phyloP scores from a whole-genome alignment of 805 yeast genomes.

The Gaillardinia entomophila region DNA sequence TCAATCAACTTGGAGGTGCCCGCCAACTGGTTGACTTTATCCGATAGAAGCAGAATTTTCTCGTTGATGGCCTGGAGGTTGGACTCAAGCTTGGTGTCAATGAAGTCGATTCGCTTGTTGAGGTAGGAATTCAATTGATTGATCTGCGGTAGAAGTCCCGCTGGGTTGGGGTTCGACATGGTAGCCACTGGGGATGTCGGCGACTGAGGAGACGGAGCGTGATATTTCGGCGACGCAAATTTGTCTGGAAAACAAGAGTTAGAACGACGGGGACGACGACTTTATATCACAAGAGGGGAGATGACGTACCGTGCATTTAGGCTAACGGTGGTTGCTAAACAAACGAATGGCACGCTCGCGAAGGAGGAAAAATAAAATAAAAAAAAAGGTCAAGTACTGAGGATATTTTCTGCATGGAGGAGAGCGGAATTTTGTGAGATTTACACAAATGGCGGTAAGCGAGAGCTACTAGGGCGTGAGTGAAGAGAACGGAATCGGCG shows the following conservation, averaged over 20 bases:
- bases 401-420: too few species aligned
- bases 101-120: not conserved
- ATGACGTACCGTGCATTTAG: not conserved
- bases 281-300: too few species aligned
- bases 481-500: too few species aligned
- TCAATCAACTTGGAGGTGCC: not conserved
- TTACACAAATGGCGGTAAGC: too few species aligned
- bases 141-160: not conserved
- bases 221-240: too few species aligned
- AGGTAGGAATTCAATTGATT: not conserved
- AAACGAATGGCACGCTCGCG: not conserved
- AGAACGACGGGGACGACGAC: too few species aligned
- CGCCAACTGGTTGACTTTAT: not conserved
- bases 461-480: too few species aligned
- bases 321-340: not conserved
- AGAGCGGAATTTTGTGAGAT: too few species aligned
- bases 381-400: too few species aligned
- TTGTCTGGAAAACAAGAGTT: too few species aligned
- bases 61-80: not conserved
- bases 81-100: not conserved
- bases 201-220: too few species aligned
- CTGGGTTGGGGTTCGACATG: not conserved
- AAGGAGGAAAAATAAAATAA: too few species aligned
- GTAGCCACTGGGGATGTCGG: not conserved
- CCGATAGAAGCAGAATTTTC: not conserved